phyloP scores from a whole-genome alignment of 2,329 filamentous ascomycete species.

The Aureobasidium sp. region DNA sequence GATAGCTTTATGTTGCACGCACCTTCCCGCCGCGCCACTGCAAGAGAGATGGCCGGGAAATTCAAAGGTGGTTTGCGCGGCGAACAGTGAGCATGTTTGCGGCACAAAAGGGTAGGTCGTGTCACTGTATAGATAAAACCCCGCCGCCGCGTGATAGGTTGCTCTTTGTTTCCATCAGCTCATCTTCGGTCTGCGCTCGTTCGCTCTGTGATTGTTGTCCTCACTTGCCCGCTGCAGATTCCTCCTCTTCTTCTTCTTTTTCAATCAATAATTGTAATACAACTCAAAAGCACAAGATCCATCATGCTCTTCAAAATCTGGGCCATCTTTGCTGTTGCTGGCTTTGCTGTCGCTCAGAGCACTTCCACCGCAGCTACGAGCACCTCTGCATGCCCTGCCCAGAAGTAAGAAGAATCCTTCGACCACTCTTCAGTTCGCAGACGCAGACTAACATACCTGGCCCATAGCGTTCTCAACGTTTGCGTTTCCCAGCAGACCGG shows the following conservation, averaged over 20 bases:
- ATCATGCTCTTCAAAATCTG: slow-evolving; percentile 18
- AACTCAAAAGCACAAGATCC: not conserved
- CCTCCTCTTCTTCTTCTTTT: too few relatives aligned
- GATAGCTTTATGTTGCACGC: slow-evolving; percentile 9
- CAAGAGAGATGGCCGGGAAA: not conserved
- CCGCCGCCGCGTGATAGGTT: not conserved
- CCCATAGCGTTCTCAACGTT: slow-evolving; percentile 44
- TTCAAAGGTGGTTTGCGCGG: not conserved
- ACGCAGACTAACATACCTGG: slow-evolving; percentile 2
- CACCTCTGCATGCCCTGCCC: slow-evolving; percentile 28
- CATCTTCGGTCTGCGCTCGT: not conserved
- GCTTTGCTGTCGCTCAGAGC: slow-evolving; percentile 26
- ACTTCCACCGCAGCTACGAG: slow-evolving; percentile 23
- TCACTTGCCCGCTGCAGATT: not conserved
- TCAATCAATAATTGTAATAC: not conserved
- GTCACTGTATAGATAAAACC: not conserved
- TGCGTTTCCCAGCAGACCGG: slow-evolving; percentile 39
- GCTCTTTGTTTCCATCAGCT: not conserved
- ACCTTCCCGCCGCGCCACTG: slow-evolving; percentile 8
- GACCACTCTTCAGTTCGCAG: not conserved
- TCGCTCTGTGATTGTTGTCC: not conserved
- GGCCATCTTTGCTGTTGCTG: slow-evolving; percentile 30
- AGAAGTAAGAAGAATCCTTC: slow-evolving; percentile 30
- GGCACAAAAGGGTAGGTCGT: not conserved
- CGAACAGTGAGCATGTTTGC: slow-evolving; percentile 3